Base-by-base conservation (phyloP, 1,284 basidiomycete genomes). In the Phellinidium pouzarii region DNA sequence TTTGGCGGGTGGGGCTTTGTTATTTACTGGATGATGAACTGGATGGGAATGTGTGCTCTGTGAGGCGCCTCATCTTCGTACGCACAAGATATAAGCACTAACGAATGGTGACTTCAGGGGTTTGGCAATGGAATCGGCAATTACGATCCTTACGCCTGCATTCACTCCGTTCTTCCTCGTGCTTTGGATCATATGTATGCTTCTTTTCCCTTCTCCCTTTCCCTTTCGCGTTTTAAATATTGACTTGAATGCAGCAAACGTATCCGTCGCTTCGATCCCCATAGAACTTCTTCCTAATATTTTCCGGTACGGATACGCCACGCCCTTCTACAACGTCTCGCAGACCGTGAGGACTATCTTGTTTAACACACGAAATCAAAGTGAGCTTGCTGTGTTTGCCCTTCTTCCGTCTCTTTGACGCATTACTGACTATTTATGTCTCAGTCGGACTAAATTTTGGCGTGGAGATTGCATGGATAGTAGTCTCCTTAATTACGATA, bases 1-100 rank as follows among this genome's bases (percentile, higher is more conserved):
- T 75, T 76, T 53, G 76, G 77, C 6, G 64, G 67, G 25, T 72
- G 67, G 0, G 87, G 86, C 0, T 88, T 89, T 65, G 68, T 89
- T 57, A 68, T 88, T 20, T 87, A 85, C 69, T 89, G 85, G 82
- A 83, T 86, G 77, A 67, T 85, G 56, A 78, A 80, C 52, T 88
- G 74, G 75, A 58, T 78, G 44, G 78, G 71, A 12, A 85, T 85
- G 82, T 62, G 74, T 17, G 70, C 82, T 0, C 65, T 79, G 78
- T 74, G 63, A 22, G 74, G 68, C 17, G n/a, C 22, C 12, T 44
- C 17, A 4, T 20, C 27, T 17, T 20, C 4, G 7, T 8, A 6
- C 40, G 11, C 19, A 34, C 9, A 52, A 11, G 26, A 25, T 17
- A 8, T 37, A 8, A 20, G 4, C 46, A 29, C 17, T 48, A 19